Base-by-base conservation (phyloP, 1,284 basidiomycete genomes). In the Ustilago tritici region DNA sequence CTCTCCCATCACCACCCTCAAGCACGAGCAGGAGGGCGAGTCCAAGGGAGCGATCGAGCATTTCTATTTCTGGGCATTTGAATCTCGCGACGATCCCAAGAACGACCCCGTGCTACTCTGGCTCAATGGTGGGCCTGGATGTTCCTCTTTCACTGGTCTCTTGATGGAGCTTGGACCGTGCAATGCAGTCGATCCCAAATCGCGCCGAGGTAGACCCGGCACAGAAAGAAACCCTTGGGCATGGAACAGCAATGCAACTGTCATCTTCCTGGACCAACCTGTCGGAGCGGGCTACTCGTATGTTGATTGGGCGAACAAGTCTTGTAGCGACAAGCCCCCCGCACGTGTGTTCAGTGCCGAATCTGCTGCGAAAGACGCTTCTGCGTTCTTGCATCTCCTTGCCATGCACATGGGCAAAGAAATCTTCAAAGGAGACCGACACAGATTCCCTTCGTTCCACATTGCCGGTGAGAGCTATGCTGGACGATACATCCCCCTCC, bases 51-150 rank as follows among this genome's bases (percentile, higher is more conserved):
- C 80, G 35, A 73, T 82, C 40, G 84, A 86, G 63, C 84, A 86
- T 67, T 86, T 86, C 41, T 86, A 85, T 76, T 86, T 86, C 65
- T 85, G 84, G 84, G 82, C 81, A 0, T 86, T 86, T 46, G 82
- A 83, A 60, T 82, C 80, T 28, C 78, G 84, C 35, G 76, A 76
- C 58, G 69, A 84, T 35, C 80, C 82, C 35, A 70, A 65, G 28
- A 78, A 58, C 10, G 84, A 86, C 43, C 84, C 84, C 3, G 72
- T 81, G 4, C 79, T 83, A 10, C 78, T 86, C 15, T 86, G 84
- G 84, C 65, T 86, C 15, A 86, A 84, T 56, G 84, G 84, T 12
- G 83, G 83, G 4, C 83, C 83, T 2, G 80, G 81, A n/a, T 83
- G 84, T 66, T 83, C 80, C 17, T 78, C 76, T 3, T 82, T 84